Conservation (phyloP, 306 rosid genomes). For the Prunus mume region DNA sequence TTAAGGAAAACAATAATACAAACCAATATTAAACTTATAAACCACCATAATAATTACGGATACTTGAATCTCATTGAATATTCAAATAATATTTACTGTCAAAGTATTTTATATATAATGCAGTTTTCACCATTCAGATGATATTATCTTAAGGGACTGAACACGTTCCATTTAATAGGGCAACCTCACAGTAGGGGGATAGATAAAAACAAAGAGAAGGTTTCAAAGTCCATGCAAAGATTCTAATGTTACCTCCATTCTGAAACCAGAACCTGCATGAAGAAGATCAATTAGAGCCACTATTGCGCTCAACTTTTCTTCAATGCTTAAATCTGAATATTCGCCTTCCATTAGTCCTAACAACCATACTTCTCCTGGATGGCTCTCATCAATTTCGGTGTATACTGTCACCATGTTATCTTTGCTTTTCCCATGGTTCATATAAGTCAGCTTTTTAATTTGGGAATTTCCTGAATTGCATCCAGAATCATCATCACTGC, state of each 20-base stretch:
- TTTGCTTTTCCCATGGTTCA: constrained; percentile 31
- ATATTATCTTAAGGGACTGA: not conserved
- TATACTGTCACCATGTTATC: constrained; percentile 30
- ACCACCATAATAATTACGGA: not conserved
- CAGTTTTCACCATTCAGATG: not conserved
- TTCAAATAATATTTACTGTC: not conserved
- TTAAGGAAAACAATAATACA: not conserved
- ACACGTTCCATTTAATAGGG: not conserved
- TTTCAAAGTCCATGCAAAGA: not conserved
- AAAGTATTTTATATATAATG: not conserved
- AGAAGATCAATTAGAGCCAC: constrained; percentile 87
- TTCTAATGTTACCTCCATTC: constrained; percentile 59
- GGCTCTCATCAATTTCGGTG: constrained; percentile 94
- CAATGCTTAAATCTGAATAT: constrained; percentile 81
- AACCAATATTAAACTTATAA: not conserved
- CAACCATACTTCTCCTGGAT: constrained; percentile 88
- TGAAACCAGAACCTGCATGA: constrained; percentile 69
- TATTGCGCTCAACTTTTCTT: constrained; percentile 80
- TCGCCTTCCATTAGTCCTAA: constrained; percentile 92
- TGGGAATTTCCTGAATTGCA: constrained; percentile 42
- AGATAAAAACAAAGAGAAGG: not conserved
- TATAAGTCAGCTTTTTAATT: constrained; percentile 32
- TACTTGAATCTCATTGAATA: not conserved
- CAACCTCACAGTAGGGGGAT: not conserved
- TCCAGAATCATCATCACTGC: constrained; percentile 64